Evolutionary conservation across 768 basidiomycete genomes (phyloP).

Genomic region (Boletus bicolor): DNA sequence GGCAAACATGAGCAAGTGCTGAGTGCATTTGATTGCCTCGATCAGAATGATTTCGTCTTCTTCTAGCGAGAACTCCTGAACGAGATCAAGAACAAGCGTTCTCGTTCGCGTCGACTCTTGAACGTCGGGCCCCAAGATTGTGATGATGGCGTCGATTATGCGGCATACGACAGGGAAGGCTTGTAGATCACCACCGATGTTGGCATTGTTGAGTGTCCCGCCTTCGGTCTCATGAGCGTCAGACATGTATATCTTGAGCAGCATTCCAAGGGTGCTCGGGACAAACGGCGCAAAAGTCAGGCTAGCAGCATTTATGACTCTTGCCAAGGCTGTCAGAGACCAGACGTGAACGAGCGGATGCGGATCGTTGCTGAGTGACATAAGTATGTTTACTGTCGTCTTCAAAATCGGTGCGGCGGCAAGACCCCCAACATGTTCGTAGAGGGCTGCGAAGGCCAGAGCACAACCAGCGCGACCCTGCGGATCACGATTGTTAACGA

Average conservation of each 20-base stretch:
- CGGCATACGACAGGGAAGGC: conserved; percentile 90
- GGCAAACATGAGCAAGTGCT: conserved; percentile 96
- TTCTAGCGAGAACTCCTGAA: conserved; percentile 81
- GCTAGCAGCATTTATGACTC: conserved; percentile 89
- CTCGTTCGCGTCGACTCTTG: conserved; percentile 81
- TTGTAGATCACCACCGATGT: conserved; percentile 86
- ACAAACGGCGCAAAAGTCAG: conserved; percentile 89
- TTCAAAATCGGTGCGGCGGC: conserved; percentile 92
- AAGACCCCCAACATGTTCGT: conserved; percentile 89
- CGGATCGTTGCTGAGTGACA: conserved; percentile 93
- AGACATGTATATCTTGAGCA: conserved; percentile 84
- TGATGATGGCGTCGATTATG: conserved; percentile 90
- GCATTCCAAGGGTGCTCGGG: conserved; percentile 81
- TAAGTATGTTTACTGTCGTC: conserved; percentile 91
- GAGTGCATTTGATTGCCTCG: conserved; percentile 93
- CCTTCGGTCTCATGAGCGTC: conserved; percentile 94
- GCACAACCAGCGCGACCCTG: conserved; percentile 92
- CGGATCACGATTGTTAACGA: conserved; percentile 93
- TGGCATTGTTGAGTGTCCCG: conserved; percentile 76
- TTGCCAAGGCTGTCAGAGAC: conserved; percentile 80
- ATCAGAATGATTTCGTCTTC: conserved; percentile 86
- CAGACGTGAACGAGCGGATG: conserved; percentile 96
- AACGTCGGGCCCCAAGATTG: conserved; percentile 91
- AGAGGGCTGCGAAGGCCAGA: conserved; percentile 87
- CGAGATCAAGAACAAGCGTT: conserved; percentile 78